phyloP scores from a whole-genome alignment of 805 yeast species.

The Kluyveromyces dobzhanskii region DNA sequence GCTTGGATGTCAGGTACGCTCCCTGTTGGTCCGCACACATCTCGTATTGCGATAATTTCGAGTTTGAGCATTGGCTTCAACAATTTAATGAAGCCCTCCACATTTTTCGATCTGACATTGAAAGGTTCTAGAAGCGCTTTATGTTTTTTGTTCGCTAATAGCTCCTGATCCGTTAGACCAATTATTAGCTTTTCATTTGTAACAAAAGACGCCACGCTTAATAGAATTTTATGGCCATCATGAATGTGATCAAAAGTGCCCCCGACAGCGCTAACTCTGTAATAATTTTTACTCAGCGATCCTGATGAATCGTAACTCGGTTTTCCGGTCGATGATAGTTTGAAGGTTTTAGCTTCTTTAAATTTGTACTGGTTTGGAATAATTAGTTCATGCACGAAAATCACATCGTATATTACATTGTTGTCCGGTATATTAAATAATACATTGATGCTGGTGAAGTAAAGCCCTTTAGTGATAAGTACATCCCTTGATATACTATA shows the following conservation, averaged over 20 bases:
- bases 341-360: slow-evolving; percentile 2
- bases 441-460: slow-evolving; percentile 21
- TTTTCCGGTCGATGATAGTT: too few species aligned
- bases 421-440: slow-evolving; percentile 8
- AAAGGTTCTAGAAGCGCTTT: slow-evolving; percentile 56
- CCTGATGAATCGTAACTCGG: neutral
- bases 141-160: slow-evolving; percentile 68
- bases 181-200: slow-evolving; percentile 51
- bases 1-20: slow-evolving; percentile 64
- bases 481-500: slow-evolving; percentile 23
- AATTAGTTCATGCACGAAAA: neutral
- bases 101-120: slow-evolving; percentile 40
- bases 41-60: slow-evolving; percentile 59
- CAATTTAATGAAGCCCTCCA: slow-evolving; percentile 40
- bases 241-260: slow-evolving; percentile 97
- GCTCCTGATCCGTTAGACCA: slow-evolving; percentile 74
- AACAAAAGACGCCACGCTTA: slow-evolving; percentile 63
- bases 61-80: slow-evolving; percentile 40
- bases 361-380: neutral
- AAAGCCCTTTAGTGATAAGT: slow-evolving; percentile 11
- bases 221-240: slow-evolving; percentile 84
- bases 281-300: slow-evolving; percentile 20
- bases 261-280: slow-evolving; percentile 58
- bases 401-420: neutral
- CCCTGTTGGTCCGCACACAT: slow-evolving; percentile 93